A percentile compares a stretch with the other conserved stretches of the same genome.
Conservation (phyloP, 306 rosid species). For the Pyrus bretschneideri region DNA sequence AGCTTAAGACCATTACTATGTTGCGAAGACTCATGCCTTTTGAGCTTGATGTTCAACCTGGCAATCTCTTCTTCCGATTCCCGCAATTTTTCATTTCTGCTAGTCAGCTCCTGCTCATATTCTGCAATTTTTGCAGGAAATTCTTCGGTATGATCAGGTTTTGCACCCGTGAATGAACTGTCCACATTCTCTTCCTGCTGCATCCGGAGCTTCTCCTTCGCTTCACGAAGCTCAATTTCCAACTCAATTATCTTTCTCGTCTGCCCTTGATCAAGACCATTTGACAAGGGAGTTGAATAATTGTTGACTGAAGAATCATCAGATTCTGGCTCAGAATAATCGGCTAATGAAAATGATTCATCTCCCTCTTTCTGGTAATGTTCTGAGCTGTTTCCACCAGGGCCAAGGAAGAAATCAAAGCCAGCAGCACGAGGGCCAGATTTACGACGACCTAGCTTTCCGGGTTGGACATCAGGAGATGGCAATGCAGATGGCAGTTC, state of each 20-base stretch:
- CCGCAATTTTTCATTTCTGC: conserved; percentile 48
- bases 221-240: conserved; percentile 80
- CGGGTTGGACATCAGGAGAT: conserved; percentile 39
- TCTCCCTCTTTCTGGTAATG: conserved; percentile 66
- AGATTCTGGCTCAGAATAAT: conserved; percentile 81
- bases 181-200: conserved; percentile 53
- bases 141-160: conserved; percentile 38
- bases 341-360: conserved; percentile 72
- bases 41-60: conserved; percentile 46
- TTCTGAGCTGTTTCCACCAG: conserved; percentile 59
- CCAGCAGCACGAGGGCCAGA: conserved; percentile 82
- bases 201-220: conserved; percentile 60
- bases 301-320: conserved; percentile 90
- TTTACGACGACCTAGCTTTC: conserved; percentile 34
- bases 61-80: conserved; percentile 42
- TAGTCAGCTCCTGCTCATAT: conserved; percentile 50
- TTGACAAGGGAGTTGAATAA: conserved; percentile 42
- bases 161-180: conserved; percentile 29
- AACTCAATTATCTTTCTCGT: conserved; percentile 61
- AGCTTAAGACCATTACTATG: conserved; percentile 5
- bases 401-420: conserved; percentile 87
- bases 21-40: conserved; percentile 23
- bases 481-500: conserved; percentile 46
- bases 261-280: conserved; percentile 42
- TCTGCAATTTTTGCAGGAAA: conserved; percentile 34